phyloP scores from a whole-genome alignment of 1,139 yeast genomes.

The Sugiyamaella grinbergsii region DNA sequence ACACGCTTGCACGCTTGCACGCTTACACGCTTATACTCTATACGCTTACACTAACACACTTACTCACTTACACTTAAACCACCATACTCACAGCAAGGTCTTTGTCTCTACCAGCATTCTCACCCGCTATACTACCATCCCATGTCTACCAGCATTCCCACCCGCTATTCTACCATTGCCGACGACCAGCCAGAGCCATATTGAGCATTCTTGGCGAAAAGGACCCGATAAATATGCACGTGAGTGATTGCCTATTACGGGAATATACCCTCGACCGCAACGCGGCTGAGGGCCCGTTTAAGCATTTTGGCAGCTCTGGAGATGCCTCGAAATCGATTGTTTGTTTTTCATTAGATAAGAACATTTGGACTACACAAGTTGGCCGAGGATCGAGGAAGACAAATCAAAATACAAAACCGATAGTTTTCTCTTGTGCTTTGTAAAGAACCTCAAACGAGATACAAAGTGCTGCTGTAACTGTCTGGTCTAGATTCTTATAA shows the following conservation, averaged over 20 bases:
- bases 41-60: too few species aligned
- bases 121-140: background rate
- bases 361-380: background rate
- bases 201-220: background rate
- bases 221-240: background rate
- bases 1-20: too few species aligned
- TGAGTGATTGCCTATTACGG: conserved; percentile 5
- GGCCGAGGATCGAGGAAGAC: background rate
- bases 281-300: conserved; percentile 1
- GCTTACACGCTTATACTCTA: too few species aligned
- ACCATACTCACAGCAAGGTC: background rate
- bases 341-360: conserved; percentile 2
- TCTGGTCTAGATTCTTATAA: too few species aligned
- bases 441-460: too few species aligned
- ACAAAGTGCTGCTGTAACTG: too few species aligned
- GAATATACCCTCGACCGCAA: background rate
- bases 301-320: background rate
- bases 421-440: too few species aligned
- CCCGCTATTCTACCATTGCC: background rate
- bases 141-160: background rate
- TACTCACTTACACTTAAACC: background rate
- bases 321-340: background rate
- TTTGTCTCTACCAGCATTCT: background rate
- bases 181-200: too few species aligned
- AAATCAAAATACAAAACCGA: background rate